Conservation (phyloP, 805 yeast genomes). For the Saccharomycopsis capsularis region DNA sequence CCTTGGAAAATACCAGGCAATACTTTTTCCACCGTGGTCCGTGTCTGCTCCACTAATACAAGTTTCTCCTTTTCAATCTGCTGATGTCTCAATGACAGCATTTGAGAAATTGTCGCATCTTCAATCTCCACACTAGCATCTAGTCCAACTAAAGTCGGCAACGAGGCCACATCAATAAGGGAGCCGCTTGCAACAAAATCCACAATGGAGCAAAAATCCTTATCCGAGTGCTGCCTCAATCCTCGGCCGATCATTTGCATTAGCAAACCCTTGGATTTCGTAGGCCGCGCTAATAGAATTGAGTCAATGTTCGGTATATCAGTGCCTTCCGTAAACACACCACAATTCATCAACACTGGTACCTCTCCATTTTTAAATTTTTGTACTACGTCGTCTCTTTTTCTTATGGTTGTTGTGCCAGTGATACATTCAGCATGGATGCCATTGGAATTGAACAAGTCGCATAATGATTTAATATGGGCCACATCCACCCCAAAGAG, state of each 20-base stretch:
- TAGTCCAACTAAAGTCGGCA: slow-evolving; percentile 43
- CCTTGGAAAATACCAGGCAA: slow-evolving; percentile 3
- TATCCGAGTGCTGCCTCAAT: slow-evolving; percentile 53
- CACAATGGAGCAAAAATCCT: slow-evolving; percentile 61
- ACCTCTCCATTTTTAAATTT: slow-evolving; percentile 57
- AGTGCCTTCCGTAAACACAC: slow-evolving; percentile 90
- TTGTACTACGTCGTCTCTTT: slow-evolving; percentile 44
- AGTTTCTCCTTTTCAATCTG: too few species aligned
- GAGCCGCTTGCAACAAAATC: slow-evolving; percentile 67
- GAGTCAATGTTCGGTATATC: slow-evolving; percentile 88
- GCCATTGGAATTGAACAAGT: slow-evolving; percentile 48
- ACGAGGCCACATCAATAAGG: slow-evolving; percentile 49
- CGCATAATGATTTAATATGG: slow-evolving; percentile 53
- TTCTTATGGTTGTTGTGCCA: slow-evolving; percentile 49
- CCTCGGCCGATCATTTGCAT: slow-evolving; percentile 94
- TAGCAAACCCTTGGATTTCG: slow-evolving; percentile 62
- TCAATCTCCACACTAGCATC: not conserved
- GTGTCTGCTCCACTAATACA: too few species aligned
- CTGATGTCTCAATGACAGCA: too few species aligned
- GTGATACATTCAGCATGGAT: slow-evolving; percentile 67
- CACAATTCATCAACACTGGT: slow-evolving; percentile 78
- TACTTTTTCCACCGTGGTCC: not conserved
- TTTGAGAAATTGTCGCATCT: too few species aligned
- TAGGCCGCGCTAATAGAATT: slow-evolving; percentile 71
- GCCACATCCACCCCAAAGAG: slow-evolving; percentile 70